Base-by-base conservation (phyloP, 108 stramenopile species). In the Cylindrotheca closterium region DNA sequence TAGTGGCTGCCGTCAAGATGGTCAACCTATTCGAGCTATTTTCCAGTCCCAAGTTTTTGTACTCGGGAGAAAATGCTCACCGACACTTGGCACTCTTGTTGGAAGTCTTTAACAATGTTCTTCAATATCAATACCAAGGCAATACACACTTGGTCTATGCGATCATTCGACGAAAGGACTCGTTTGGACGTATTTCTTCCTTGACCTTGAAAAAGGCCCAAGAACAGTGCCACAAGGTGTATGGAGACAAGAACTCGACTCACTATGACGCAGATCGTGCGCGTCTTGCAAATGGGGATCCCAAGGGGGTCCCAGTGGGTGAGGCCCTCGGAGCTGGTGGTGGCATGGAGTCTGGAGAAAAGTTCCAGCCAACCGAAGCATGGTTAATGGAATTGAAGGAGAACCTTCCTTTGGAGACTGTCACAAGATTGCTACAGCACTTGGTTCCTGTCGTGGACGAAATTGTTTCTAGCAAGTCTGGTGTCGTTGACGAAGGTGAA, bases 51-150 rank as follows among this genome's bases (percentile, higher is more conserved):
- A 88, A 91, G 68, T 96, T 91, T 56, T 61, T 98, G 33, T 96
- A 91, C 63, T 81, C 78, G 1, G 83, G 88, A n/a, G 94, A 97
- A 52, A 83, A 83, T 45, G 97, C 95, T 19, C 83, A 97, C 68
- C 78, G 77, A 19, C 92, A 97, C 61, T 74, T 98, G 55, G 92
- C 90, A 0, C 76, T 96, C 19, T 71, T 99, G 25, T 68, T 98
- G 48, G 96, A 98, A 79, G 80, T 96, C 50, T 97, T 98, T 78
- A 97, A 97, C 83, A 99, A 99, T 61, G 85, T 98, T 34, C 84
- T 98, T 55, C 99, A 99, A 74, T 99, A 99, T 53, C 99, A 99
- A 77, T 99, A 93, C 69, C 84, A 80, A 23, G 98, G 98, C 28
- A 98, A 99, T 72, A 77, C 91, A 0, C 96, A 97, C 64, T 79